Base-by-base conservation (phyloP, 2,329 filamentous ascomycete genomes). In the Paecilomyces dactylethromorphus region DNA sequence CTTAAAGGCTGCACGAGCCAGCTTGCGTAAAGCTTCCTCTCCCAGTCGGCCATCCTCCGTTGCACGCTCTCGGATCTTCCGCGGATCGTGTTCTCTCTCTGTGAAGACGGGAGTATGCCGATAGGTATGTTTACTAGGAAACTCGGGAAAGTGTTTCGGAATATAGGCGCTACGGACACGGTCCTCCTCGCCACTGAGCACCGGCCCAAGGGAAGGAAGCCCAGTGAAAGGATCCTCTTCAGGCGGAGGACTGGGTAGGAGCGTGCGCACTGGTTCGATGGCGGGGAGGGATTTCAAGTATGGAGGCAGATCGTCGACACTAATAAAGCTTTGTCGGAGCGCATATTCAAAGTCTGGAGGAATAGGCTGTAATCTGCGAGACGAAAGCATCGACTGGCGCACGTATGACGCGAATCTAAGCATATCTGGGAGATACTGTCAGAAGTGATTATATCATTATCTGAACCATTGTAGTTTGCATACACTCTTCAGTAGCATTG, bases 81-180 rank as follows among this genome's bases (percentile, higher is more conserved):
- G 76, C 2, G 84, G 80, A 63, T 88, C 85, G 33, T 76, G 81
- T 62, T 87, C 84, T 60, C 85, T 79, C 45, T 81, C 71, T 1
- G 82, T 80, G 61, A 80, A 86, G 3, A 87, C 82, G 0, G 83
- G 76, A 1, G 85, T 87, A 26, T 81, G 73, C 63, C 81, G 81
- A 74, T 85, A 89, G 0, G 86, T 86, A 69, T 88, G 86, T 67
- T 80, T 82, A 55, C 84, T 84, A 7, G 86, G 86, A 49, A 87
- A 82, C 22, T 79, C 73, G 1, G 86, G 86, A 60, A 88, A 84
- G 60, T 87, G 82, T 55, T 74, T 73, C 1, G 85, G 84, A 59
- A 87, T 83, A 68, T 85, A 85, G 18, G 73, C 67, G 64, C 76
- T 77, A 54, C 74, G 78, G 53, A 76, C 74, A 52, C 78, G 76